Conservation (phyloP, 192 early-diverging fungal genomes). For the Blastocladiella britannica region DNA sequence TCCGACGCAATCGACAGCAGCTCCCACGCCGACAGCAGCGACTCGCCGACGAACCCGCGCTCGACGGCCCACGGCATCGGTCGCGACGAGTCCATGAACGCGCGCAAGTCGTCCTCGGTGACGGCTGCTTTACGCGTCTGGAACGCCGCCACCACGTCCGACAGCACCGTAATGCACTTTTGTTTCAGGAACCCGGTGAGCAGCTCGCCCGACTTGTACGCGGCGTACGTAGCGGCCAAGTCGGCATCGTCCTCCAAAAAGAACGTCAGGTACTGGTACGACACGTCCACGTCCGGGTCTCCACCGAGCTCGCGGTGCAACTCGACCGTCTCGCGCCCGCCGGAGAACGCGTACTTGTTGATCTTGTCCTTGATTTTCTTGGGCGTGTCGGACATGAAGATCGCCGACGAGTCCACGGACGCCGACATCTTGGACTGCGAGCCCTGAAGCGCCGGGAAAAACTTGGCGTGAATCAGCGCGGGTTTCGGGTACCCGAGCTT, state of each 20-base stretch:
- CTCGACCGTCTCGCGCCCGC: conserved; percentile 70
- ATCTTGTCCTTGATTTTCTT: conserved; percentile 96
- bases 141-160: conserved; percentile 52
- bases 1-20: not conserved
- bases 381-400: conserved; percentile 78
- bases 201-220: conserved; percentile 66
- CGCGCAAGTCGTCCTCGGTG: conserved; percentile 34
- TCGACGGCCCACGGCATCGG: conserved; percentile 2
- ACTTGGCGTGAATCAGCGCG: conserved; percentile 74
- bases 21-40: not conserved
- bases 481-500: conserved; percentile 93
- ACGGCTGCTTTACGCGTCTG: conserved; percentile 45
- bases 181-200: conserved; percentile 76
- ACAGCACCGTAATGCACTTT: conserved; percentile 64
- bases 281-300: conserved; percentile 83
- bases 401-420: conserved; percentile 67
- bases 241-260: conserved; percentile 90
- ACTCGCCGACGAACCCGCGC: not conserved
- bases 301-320: conserved; percentile 62
- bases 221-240: conserved; percentile 37
- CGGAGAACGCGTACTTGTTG: conserved; percentile 84
- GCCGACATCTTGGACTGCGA: conserved; percentile 86
- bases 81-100: conserved; percentile 32
- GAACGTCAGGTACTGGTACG: conserved; percentile 83
- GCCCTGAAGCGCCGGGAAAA: conserved; percentile 86